These are phyloP conservation scores for Hypoxylon sp. DNA, from an alignment of 2,329 filamentous ascomycete genomes.

Conservation along the genomic window DNA sequence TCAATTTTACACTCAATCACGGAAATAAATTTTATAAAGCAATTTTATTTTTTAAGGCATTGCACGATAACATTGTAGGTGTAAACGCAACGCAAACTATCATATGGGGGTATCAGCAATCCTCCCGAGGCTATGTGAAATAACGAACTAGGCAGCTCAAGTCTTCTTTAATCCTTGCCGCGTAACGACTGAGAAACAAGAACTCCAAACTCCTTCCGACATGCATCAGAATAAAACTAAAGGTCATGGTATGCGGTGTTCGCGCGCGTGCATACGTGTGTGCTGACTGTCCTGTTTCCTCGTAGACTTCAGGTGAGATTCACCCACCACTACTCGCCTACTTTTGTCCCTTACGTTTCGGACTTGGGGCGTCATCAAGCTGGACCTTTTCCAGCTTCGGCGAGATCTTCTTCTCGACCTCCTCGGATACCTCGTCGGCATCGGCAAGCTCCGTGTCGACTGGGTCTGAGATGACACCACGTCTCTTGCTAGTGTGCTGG, in stretches of 20 bases:
- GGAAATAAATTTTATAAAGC: background rate
- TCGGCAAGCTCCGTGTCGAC: background rate
- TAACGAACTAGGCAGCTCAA: background rate
- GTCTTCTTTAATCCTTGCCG: background rate
- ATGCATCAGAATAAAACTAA: background rate
- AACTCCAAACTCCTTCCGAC: background rate
- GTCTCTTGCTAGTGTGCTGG: conserved; percentile 8
- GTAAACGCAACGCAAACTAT: background rate
- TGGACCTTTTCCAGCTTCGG: background rate
- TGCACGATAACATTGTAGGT: background rate
- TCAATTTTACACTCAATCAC: background rate
- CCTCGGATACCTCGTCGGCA: background rate
- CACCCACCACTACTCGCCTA: background rate
- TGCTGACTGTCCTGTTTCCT: background rate
- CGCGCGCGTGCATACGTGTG: background rate
- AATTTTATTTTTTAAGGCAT: background rate
- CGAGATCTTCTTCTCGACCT: background rate
- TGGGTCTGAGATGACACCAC: background rate
- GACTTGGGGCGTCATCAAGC: background rate
- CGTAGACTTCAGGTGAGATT: background rate
- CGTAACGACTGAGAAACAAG: background rate
- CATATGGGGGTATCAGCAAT: background rate
- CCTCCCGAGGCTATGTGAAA: background rate
- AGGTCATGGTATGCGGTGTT: background rate
- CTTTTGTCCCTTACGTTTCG: background rate